phyloP scores from a whole-genome alignment of 495 filamentous ascomycete genomes.

The Penicillium malachiteum region DNA sequence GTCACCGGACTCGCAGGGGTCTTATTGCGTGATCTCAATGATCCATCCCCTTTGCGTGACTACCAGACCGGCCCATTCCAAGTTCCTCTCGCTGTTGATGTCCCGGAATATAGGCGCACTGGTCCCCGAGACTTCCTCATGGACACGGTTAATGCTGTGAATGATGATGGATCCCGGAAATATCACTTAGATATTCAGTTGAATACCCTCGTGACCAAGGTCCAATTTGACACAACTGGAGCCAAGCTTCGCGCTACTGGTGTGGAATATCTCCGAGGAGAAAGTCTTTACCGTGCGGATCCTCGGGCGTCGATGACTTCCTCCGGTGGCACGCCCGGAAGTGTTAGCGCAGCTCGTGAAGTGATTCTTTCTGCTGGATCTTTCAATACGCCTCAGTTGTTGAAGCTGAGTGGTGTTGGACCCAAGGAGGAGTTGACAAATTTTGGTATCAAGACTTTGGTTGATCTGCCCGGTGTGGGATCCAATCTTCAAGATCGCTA shows the following conservation, averaged over 20 bases:
- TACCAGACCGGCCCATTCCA: slow-evolving; percentile 45
- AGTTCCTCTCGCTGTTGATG: slow-evolving; percentile 48
- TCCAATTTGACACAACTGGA: slow-evolving; percentile 50
- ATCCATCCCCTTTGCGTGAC: slow-evolving; percentile 33
- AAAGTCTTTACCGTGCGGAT: slow-evolving; percentile 59
- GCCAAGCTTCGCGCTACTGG: slow-evolving; percentile 55
- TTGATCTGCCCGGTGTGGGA: slow-evolving; percentile 62
- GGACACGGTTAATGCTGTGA: slow-evolving; percentile 46
- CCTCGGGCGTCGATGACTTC: slow-evolving; percentile 30
- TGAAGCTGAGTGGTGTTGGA: slow-evolving; percentile 67
- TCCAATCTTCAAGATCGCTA: slow-evolving; percentile 67
- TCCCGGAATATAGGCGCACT: slow-evolving; percentile 45
- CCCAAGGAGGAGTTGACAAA: slow-evolving; percentile 46
- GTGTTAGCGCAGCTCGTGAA: slow-evolving; percentile 52
- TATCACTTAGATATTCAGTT: slow-evolving; percentile 59
- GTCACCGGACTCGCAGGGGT: slow-evolving; percentile 41
- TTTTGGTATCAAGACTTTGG: slow-evolving; percentile 49
- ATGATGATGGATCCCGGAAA: slow-evolving; percentile 52
- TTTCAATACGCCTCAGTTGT: slow-evolving; percentile 63
- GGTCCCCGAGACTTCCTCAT: slow-evolving; percentile 54
- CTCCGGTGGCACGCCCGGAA: slow-evolving; percentile 40
- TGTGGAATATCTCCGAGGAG: slow-evolving; percentile 61
- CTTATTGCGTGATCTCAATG: slow-evolving; percentile 54
- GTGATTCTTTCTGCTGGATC: slow-evolving; percentile 63
- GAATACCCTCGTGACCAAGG: slow-evolving; percentile 60